A percentile compares a stretch with the other conserved stretches of the same genome.
Conservation (phyloP, 352 stramenopile genomes). For the Globisporangium ultimum region DNA sequence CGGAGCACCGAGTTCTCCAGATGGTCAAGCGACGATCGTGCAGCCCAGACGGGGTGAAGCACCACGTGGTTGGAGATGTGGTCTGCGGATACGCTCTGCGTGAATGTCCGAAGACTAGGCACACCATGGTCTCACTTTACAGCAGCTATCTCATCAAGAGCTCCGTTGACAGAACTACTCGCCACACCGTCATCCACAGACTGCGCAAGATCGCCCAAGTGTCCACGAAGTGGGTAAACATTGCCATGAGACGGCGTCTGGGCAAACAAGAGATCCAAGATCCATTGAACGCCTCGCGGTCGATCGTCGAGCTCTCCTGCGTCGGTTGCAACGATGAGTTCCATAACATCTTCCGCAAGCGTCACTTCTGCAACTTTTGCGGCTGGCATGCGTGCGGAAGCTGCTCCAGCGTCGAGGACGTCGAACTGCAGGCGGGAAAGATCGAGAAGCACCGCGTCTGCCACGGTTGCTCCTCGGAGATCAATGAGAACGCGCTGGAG, state of each 20-base stretch:
- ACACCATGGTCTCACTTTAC: slow-evolving; percentile 20
- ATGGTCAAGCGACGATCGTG: slow-evolving; percentile 4
- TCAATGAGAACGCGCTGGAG: background rate
- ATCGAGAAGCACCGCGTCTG: slow-evolving; percentile 10
- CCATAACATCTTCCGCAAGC: slow-evolving; percentile 15
- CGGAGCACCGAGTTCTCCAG: slow-evolving; percentile 15
- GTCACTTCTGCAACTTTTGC: slow-evolving; percentile 15
- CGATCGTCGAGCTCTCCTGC: slow-evolving; percentile 16
- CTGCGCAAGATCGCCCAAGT: slow-evolving; percentile 13
- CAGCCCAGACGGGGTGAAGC: slow-evolving; percentile 1
- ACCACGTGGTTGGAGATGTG: slow-evolving; percentile 2
- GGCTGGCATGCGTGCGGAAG: slow-evolving; percentile 12
- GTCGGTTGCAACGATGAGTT: slow-evolving; percentile 14
- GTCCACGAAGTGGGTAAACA: slow-evolving; percentile 15
- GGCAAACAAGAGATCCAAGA: slow-evolving; percentile 11
- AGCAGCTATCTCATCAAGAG: slow-evolving; percentile 6
- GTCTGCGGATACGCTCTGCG: slow-evolving; percentile 20
- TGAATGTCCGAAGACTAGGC: slow-evolving; percentile 16
- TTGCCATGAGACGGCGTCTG: slow-evolving; percentile 9
- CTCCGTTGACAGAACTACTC: slow-evolving; percentile 1
- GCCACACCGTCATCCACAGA: slow-evolving; percentile 13
- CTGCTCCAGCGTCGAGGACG: slow-evolving; percentile 14
- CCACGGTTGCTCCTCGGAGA: slow-evolving; percentile 8
- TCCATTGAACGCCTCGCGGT: slow-evolving; percentile 10
- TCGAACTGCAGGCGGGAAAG: slow-evolving; percentile 12